These are phyloP conservation scores for Rhizopus arrhizus DNA, from an alignment of 371 early-diverging fungal species.

Conservation along the genomic window DNA sequence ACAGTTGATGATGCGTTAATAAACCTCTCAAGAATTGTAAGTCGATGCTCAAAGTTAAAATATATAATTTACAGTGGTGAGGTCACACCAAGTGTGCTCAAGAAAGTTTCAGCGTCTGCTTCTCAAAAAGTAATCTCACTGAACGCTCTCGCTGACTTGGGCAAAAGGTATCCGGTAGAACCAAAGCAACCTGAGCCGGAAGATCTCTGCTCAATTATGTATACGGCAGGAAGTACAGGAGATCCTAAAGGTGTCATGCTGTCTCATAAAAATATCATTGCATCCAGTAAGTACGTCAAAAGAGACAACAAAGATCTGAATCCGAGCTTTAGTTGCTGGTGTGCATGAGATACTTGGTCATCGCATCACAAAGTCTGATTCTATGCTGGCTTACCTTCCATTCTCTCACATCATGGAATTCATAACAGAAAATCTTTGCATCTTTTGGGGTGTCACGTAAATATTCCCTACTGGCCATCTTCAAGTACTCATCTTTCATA, in stretches of 20 bases:
- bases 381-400: constrained; percentile 90
- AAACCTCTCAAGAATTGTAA: constrained; percentile 65
- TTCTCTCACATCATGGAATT: constrained; percentile 93
- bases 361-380: constrained; percentile 53
- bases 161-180: constrained; percentile 63
- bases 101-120: constrained; percentile 35
- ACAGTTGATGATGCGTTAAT: constrained; percentile 80
- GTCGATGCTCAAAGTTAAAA: constrained; percentile 64
- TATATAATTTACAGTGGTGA: constrained; percentile 79
- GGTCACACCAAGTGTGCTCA: constrained; percentile 49
- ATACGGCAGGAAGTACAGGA: constrained; percentile 95
- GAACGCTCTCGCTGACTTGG: constrained; percentile 66
- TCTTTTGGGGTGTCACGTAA: constrained; percentile 72
- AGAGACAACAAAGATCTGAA: neutral
- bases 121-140: constrained; percentile 30
- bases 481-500: constrained; percentile 4
- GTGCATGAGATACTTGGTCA: constrained; percentile 54
- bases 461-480: neutral
- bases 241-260: constrained; percentile 89
- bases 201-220: constrained; percentile 91
- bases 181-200: constrained; percentile 71
- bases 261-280: constrained; percentile 84
- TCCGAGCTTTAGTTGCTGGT: constrained; percentile 58
- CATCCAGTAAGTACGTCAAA: constrained; percentile 50
- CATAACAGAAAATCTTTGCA: constrained; percentile 73